A percentile compares a stretch with the other conserved stretches of the same genome.
phyloP scores from a whole-genome alignment of 768 basidiomycete species.

The Leccinum aurantiacum region DNA sequence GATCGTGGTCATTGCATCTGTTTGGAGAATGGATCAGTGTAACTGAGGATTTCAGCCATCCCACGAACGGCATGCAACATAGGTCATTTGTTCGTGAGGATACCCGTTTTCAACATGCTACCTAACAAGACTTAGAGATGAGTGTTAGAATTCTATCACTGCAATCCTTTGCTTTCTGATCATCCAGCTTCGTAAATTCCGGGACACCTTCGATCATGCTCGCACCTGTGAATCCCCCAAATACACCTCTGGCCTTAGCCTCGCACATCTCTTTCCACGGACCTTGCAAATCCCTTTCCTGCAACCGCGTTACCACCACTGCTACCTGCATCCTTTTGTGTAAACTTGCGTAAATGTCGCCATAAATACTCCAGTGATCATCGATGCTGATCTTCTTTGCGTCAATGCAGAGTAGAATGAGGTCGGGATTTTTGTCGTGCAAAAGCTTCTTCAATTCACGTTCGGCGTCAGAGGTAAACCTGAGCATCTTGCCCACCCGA shows the following conservation, averaged over 20 bases:
- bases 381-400: constrained; percentile 18
- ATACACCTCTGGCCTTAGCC: constrained; percentile 9
- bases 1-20: too few relatives aligned
- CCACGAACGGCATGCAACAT: neutral
- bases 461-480: constrained; percentile 15
- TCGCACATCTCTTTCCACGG: constrained; percentile 21
- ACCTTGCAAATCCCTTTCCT: constrained; percentile 4
- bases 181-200: constrained; percentile 13
- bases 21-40: too few relatives aligned
- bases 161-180: constrained; percentile 18
- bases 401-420: constrained; percentile 25
- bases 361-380: constrained; percentile 22
- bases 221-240: constrained; percentile 14
- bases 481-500: constrained; percentile 2
- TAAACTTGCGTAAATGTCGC: constrained; percentile 20
- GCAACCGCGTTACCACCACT: constrained; percentile 20
- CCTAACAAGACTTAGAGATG: constrained; percentile 6
- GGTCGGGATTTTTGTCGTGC: constrained; percentile 7
- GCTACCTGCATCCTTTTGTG: constrained; percentile 16
- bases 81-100: neutral
- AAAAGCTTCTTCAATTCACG: constrained; percentile 20
- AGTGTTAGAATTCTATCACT: constrained; percentile 22
- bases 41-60: too few relatives aligned
- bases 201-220: constrained; percentile 24
- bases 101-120: neutral